Percentiles rank a stretch among this genome's conserved stretches.
Evolutionary conservation across 2,329 filamentous ascomycete species (phyloP).

Genomic region (Colletotrichum sp.): DNA sequence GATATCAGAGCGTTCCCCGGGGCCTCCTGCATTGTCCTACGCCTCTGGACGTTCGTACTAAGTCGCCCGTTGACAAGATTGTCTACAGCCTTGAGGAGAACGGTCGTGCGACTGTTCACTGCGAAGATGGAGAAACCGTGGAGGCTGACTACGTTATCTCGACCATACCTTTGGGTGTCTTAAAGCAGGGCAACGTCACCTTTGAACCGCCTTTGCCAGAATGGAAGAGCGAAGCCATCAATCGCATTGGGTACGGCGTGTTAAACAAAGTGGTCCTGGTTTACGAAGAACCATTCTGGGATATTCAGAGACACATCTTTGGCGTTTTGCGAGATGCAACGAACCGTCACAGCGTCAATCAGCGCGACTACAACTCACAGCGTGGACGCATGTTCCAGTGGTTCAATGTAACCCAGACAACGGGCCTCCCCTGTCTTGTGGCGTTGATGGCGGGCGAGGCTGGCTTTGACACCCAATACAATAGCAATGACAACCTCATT

Average conservation of each 20-base stretch:
- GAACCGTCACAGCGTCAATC: constrained; percentile 72
- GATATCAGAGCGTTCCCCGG: constrained; percentile 91
- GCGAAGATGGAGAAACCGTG: constrained; percentile 76
- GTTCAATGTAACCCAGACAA: constrained; percentile 93
- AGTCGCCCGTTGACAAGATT: constrained; percentile 75
- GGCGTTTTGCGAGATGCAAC: constrained; percentile 82
- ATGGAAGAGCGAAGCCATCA: constrained; percentile 83
- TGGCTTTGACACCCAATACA: constrained; percentile 83
- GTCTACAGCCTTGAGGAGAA: constrained; percentile 58
- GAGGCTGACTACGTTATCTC: constrained; percentile 92
- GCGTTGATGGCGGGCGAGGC: constrained; percentile 96
- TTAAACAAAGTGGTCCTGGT: constrained; percentile 95
- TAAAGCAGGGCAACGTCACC: constrained; percentile 82
- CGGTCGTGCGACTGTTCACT: constrained; percentile 58
- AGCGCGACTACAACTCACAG: constrained; percentile 77
- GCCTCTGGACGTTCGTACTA: constrained; percentile 77
- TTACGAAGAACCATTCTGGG: constrained; percentile 91
- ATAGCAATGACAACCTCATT: constrained; percentile 77
- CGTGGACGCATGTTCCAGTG: constrained; percentile 97
- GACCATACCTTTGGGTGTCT: constrained; percentile 86
- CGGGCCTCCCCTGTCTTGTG: constrained; percentile 84
- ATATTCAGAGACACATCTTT: constrained; percentile 88
- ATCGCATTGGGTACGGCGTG: constrained; percentile 87
- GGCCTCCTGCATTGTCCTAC: constrained; percentile 81
- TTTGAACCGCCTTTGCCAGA: constrained; percentile 90